Base-by-base conservation (phyloP, 2,329 filamentous ascomycete genomes). In the Pseudogymnoascus destructans region DNA sequence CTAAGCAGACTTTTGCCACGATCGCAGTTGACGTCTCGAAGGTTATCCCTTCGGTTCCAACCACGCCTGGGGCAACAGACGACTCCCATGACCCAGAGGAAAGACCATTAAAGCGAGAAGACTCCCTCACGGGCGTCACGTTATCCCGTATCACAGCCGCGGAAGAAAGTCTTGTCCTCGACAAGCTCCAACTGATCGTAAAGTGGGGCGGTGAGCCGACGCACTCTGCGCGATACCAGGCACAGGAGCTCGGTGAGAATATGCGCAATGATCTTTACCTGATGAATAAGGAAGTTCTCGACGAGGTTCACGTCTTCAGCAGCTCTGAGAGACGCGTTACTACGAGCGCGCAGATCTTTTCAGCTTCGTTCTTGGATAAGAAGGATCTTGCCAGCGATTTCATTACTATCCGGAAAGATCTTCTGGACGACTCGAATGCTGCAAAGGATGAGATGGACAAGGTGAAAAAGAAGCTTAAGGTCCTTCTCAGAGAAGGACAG, bases 371-470 rank as follows among this genome's bases (percentile, higher is more conserved):
- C 70, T 75, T 97, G 42, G 87, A 89, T 56, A 82, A 89, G 67
- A 89, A 95, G 69, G 87, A 96, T 58, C 77, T 96, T 13, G 82
- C 87, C 0, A 82, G 89, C 21, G 88, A 95, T 66, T 89, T 89
- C 63, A 95, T 98, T 62, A 86, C 84, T 32, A 85, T 97, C 59
- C 85, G 93, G 57, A 98, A 98, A 70, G 91, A 97, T 71, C 79
- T 98, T 5, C 75, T 98, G 2, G 93, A 98, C 70, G 93, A 98
- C 69, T 97, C 91, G 0, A 98, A 98, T 70, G 93, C 93, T 3
- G 93, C 93, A 59, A 98, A 98, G 71, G 93, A 98, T 70, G 90
- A 95, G 68, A 98, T 96, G 87, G 95, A 98, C 73, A 96, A 95
- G 73, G 93, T 98, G 59, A 98, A 98, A 79, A 98, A 98, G 80